A percentile compares a stretch with the other conserved stretches of the same genome.
Evolutionary conservation across 2,329 filamentous ascomycete species (phyloP).

Genomic region (Cephalotrichum gorgonifer): DNA sequence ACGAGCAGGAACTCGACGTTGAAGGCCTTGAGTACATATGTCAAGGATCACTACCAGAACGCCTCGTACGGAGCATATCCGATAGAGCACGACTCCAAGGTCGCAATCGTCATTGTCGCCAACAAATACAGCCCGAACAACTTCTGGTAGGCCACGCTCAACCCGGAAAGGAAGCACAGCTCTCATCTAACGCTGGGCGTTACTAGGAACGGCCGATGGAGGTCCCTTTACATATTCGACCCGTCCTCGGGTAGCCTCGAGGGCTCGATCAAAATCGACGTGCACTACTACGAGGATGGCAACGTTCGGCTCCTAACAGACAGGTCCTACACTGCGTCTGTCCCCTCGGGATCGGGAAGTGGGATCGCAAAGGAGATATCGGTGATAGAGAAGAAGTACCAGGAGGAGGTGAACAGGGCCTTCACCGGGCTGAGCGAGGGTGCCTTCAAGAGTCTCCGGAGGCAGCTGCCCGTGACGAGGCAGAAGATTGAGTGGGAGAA

Average conservation of each 20-base stretch:
- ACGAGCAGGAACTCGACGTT: constrained; percentile 64
- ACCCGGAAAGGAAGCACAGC: not conserved
- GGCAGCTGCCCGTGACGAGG: constrained; percentile 89
- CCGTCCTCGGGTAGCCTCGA: constrained; percentile 58
- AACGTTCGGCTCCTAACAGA: constrained; percentile 90
- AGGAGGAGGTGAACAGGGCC: constrained; percentile 88
- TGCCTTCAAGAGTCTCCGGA: constrained; percentile 83
- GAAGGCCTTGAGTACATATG: constrained; percentile 66
- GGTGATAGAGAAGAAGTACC: constrained; percentile 77
- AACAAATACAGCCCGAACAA: constrained; percentile 98
- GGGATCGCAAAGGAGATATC: constrained; percentile 73
- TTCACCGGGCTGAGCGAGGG: constrained; percentile 86
- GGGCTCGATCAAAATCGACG: constrained; percentile 82
- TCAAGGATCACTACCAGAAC: constrained; percentile 79
- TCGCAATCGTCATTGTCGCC: constrained; percentile 78
- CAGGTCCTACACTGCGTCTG: constrained; percentile 56
- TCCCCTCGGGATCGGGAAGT: constrained; percentile 52
- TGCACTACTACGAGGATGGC: constrained; percentile 99
- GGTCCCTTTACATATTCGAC: constrained; percentile 72
- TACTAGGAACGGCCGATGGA: constrained; percentile 86
- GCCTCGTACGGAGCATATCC: constrained; percentile 77
- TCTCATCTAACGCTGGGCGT: constrained; percentile 10
- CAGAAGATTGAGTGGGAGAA: constrained; percentile 99
- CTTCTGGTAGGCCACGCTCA: constrained; percentile 61
- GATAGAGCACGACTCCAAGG: constrained; percentile 59